Conservation (phyloP, 2,329 filamentous ascomycete genomes). For the Gnomoniopsis smithogilvyi region DNA sequence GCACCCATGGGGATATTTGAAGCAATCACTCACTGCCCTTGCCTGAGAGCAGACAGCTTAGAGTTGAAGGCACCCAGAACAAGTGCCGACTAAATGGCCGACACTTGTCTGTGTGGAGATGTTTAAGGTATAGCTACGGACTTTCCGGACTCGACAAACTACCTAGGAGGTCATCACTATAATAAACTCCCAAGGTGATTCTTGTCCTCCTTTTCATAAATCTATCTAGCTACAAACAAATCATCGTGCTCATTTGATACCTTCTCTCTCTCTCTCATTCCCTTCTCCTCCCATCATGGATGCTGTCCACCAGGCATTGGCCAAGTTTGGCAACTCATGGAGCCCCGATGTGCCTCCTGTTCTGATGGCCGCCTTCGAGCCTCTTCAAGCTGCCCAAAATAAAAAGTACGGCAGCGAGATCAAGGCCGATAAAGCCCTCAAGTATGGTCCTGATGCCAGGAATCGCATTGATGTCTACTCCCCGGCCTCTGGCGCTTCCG, state of each 20-base stretch:
- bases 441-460: conserved; percentile 16
- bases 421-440: conserved; percentile 16
- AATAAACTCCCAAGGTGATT: too few species aligned
- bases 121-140: too few species aligned
- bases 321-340: conserved; percentile 16
- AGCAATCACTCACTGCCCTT: too few species aligned
- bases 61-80: not conserved
- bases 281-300: conserved; percentile 6
- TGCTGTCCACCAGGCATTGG: conserved; percentile 6
- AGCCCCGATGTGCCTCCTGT: not conserved
- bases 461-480: conserved; percentile 19
- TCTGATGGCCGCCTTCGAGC: conserved; percentile 9
- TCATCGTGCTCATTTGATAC: too few species aligned
- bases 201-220: too few species aligned
- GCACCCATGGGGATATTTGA: too few species aligned
- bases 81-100: not conserved
- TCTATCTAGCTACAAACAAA: not conserved
- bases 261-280: not conserved
- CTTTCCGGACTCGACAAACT: too few species aligned
- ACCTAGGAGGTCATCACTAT: too few species aligned
- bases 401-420: conserved; percentile 4
- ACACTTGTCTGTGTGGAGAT: too few species aligned
- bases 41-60: too few species aligned
- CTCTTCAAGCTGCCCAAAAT: conserved; percentile 10
- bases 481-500: conserved; percentile 2